phyloP scores from a whole-genome alignment of 352 stramenopile genomes.

The Aphanomyces cochlioides region DNA sequence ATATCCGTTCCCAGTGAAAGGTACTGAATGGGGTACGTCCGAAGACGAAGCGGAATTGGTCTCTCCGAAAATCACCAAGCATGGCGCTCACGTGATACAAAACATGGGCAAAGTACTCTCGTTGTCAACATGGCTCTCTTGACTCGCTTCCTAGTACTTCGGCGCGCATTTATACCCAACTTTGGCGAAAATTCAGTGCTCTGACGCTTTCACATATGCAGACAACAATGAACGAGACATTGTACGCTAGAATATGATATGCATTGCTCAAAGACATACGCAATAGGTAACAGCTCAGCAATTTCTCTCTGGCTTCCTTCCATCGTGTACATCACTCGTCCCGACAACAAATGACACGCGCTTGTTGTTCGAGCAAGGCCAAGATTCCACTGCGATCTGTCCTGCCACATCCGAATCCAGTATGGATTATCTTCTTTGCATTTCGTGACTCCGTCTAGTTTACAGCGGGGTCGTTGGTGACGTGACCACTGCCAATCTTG shows the following conservation, averaged over 20 bases:
- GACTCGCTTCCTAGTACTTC: conserved; percentile 53
- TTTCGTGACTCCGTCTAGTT: conserved; percentile 34
- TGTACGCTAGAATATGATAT: conserved; percentile 37
- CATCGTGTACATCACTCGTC: conserved; percentile 48
- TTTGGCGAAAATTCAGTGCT: conserved; percentile 51
- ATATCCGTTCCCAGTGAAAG: conserved; percentile 49
- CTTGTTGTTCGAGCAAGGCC: conserved; percentile 69
- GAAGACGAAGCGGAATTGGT: conserved; percentile 60
- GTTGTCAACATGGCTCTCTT: conserved; percentile 24
- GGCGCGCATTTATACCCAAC: conserved; percentile 55
- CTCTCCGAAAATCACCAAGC: conserved; percentile 74
- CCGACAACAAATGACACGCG: conserved; percentile 54
- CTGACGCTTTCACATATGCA: conserved; percentile 62
- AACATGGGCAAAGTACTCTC: conserved; percentile 54
- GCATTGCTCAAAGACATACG: neutral
- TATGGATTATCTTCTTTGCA: conserved; percentile 33
- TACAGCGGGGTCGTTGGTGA: conserved; percentile 66
- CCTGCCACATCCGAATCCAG: conserved; percentile 59
- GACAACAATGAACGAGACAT: conserved; percentile 74
- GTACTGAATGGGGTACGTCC: conserved; percentile 59
- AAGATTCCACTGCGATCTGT: conserved; percentile 61
- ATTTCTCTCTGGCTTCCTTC: conserved; percentile 56
- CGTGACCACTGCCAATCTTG: conserved; percentile 39
- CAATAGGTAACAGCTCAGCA: conserved; percentile 55
- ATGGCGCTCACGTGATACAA: conserved; percentile 59